These are phyloP conservation scores for Mrakia blollopis DNA, from an alignment of 768 basidiomycete genomes.

Conservation along the genomic window DNA sequence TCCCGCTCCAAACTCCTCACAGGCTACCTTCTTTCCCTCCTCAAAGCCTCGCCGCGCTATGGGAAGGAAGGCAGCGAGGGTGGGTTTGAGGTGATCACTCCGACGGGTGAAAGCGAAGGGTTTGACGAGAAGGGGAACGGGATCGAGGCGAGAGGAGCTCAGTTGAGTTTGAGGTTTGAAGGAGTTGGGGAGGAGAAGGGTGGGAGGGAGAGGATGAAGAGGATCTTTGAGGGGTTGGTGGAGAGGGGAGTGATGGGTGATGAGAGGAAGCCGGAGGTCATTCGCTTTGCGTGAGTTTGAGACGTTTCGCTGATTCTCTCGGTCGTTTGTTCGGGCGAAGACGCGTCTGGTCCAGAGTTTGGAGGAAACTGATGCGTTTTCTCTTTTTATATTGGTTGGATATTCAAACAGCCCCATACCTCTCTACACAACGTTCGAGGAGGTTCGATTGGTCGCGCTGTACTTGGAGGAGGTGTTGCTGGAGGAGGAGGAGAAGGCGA, in stretches of 20 bases:
- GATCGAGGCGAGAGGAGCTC: slow-evolving; percentile 14
- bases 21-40: slow-evolving; percentile 59
- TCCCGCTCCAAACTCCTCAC: slow-evolving; percentile 69
- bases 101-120: slow-evolving; percentile 40
- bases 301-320: no score
- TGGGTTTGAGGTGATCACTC: slow-evolving; percentile 91
- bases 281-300: slow-evolving; percentile 69
- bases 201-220: slow-evolving; percentile 54
- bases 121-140: background rate
- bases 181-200: slow-evolving; percentile 55
- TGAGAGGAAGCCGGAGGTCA: slow-evolving; percentile 84
- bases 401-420: slow-evolving; percentile 45
- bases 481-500: slow-evolving; percentile 40
- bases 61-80: slow-evolving; percentile 34
- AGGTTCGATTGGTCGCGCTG: slow-evolving; percentile 64
- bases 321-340: background rate
- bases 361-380: background rate
- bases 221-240: slow-evolving; percentile 58
- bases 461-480: slow-evolving; percentile 53
- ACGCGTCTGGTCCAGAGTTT: background rate
- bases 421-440: slow-evolving; percentile 75
- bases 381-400: background rate
- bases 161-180: slow-evolving; percentile 46
- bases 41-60: slow-evolving; percentile 62
- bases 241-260: slow-evolving; percentile 81